Percentiles rank a stretch among this genome's conserved stretches.
Conservation (phyloP, 225 moss, liverwort and hornwort species). For the Bryum argenteum region DNA sequence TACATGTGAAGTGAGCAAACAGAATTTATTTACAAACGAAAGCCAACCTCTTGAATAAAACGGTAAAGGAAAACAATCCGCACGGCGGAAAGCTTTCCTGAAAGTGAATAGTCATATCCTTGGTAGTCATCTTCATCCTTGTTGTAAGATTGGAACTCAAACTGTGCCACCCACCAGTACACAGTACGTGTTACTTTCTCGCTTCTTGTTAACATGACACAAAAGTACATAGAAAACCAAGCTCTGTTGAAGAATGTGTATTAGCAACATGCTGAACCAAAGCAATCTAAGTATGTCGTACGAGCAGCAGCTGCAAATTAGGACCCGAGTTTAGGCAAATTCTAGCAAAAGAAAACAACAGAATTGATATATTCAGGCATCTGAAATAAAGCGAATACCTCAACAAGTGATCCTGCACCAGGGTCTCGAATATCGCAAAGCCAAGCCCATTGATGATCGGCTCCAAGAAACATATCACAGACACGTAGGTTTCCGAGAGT, state of each 20-base stretch:
- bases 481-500: slow-evolving; percentile 87
- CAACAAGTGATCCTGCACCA: slow-evolving; percentile 91
- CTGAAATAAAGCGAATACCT: slow-evolving; percentile 52
- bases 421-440: slow-evolving; percentile 98
- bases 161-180: slow-evolving; percentile 51
- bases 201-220: not conserved
- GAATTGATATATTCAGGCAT: not conserved
- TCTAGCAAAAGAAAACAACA: slow-evolving; percentile 7
- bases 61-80: slow-evolving; percentile 96
- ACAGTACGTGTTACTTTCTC: slow-evolving; percentile 7
- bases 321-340: not conserved
- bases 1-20: slow-evolving; percentile 17
- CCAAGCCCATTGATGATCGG: slow-evolving; percentile 98
- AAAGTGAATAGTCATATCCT: slow-evolving; percentile 87
- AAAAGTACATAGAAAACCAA: slow-evolving; percentile 2
- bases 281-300: slow-evolving; percentile 8
- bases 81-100: slow-evolving; percentile 91
- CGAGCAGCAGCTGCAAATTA: slow-evolving; percentile 3
- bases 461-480: slow-evolving; percentile 92
- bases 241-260: not conserved
- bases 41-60: slow-evolving; percentile 87
- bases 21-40: not conserved
- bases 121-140: slow-evolving; percentile 97
- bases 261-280: slow-evolving; percentile 16
- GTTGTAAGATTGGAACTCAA: slow-evolving; percentile 91